Base-by-base conservation (phyloP, 2,329 filamentous ascomycete genomes). In the Phaeosphaeria sp. region DNA sequence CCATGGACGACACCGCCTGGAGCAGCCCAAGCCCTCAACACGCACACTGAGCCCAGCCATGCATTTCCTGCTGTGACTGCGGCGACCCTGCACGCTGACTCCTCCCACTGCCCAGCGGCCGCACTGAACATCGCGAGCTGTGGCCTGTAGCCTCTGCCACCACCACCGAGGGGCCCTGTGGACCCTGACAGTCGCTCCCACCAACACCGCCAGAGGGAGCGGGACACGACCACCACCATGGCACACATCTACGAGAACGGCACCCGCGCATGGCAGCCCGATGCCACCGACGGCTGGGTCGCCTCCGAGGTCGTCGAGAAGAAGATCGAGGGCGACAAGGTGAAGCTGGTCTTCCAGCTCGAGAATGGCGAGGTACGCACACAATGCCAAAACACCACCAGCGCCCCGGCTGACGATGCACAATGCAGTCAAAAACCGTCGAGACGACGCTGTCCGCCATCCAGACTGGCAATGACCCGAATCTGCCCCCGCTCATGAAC, bases 261-360 rank as follows among this genome's bases (percentile, higher is more conserved):
- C 76, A 98, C 94, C 74, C 89, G 92, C 87, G 95, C 93, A 77
- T 99, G 95, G 95, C 95, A 98, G 86, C 93, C 95, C 72, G 95
- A 99, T 83, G 83, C 87, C 78, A 91, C 91, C 61, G 94, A 99
- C 81, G 95, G 95, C 81, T 99, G 95, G 94, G 88, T 99, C 78
- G 91, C 93, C 76, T 97, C 95, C 47, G 93, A 98, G 84, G 91
- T 99, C 71, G 85, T 90, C 77, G 90, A 91, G 80, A 97, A 95
- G 84, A 85, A 86, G 55, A 82, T 92, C 66, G 85, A 95, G 75
- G 95, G 93, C 61, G 86, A 92, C 74, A 97, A 96, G 77, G 91
- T 94, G 74, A 90, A 86, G 76, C 86, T 99, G 71, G 86, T 93
- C 71, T 98, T 99, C 80, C 86, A 89, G 79, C 85, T 98, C 66